Evolutionary conservation across 495 filamentous ascomycete species (phyloP), one percentile per base, ranked within the genome.

Genomic region (Astrothelium subdiscretum): DNA sequence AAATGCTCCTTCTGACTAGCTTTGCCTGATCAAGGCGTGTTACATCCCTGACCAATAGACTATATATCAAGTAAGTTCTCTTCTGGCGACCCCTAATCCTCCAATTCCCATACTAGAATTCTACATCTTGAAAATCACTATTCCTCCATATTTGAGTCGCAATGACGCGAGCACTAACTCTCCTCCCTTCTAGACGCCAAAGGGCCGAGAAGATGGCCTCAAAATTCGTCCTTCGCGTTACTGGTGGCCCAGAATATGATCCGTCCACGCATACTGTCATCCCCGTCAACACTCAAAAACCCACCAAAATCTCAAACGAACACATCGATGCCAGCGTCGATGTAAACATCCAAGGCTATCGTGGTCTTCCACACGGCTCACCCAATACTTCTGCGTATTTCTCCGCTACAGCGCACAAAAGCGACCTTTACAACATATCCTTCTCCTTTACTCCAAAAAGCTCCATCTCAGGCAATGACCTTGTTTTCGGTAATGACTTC

Each of bases 401-500:
- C 79, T 74, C 79, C 29, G 74, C 82, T 24, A 80, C 85, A 11
- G 73, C 77, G 22, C 91, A 95, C 72, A 79, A 76, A 48, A 73
- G 79, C 27, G 91, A 97, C 72, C 85, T 86, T 65, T 97, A 97
- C 76, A 85, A 81, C 68, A 87, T 97, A 67, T 80, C 81, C 32
- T 87, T 95, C 71, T 76, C 80, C 20, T 88, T 97, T 70, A 79
- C 80, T 5, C 90, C 86, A 54, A 86, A 88, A 66, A 70, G 75
- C 42, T 76, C 76, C 58, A 85, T 96, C 31, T 78, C 80, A 6
- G 90, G 84, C 44, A 74, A 83, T 26, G 87, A 90, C 60, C 80
- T 97, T 1, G 80, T 96, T 35, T 96, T 91, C 62, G 92, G 92
- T 20, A 97, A 97, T 71, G 88, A 96, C 74, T 96, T 97, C 64